A percentile compares a stretch with the other conserved stretches of the same genome.
phyloP scores from a whole-genome alignment of 768 basidiomycete species.

The Lanmaoa pseudosensibilis region DNA sequence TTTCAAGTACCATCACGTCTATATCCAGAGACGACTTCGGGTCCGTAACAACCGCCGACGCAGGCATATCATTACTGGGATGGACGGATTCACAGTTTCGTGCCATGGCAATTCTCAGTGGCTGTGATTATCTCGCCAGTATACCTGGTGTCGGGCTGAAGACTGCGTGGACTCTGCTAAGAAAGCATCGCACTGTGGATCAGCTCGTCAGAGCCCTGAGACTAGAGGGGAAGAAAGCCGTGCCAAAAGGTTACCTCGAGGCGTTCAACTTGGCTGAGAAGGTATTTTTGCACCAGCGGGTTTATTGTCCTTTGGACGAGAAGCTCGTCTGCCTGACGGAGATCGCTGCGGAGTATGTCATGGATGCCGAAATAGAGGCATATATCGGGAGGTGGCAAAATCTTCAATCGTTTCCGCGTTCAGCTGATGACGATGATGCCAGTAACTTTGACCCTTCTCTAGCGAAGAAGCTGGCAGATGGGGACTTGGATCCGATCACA shows the following conservation, averaged over 20 bases:
- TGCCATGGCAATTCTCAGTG: constrained; percentile 89
- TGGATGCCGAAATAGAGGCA: constrained; percentile 61
- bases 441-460: constrained; percentile 65
- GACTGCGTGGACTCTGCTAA: constrained; percentile 80
- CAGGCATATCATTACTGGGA: constrained; percentile 73
- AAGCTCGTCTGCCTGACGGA: constrained; percentile 71
- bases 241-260: constrained; percentile 75
- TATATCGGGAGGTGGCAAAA: constrained; percentile 64
- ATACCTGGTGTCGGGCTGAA: constrained; percentile 92
- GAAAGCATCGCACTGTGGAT: constrained; percentile 84
- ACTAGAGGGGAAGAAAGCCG: constrained; percentile 79
- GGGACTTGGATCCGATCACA: constrained; percentile 70
- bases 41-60: constrained; percentile 48
- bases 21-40: constrained; percentile 72
- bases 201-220: constrained; percentile 74
- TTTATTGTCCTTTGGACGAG: constrained; percentile 74
- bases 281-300: constrained; percentile 90
- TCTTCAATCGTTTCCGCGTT: background rate
- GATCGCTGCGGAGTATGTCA: constrained; percentile 48
- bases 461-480: constrained; percentile 66
- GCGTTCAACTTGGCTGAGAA: constrained; percentile 82
- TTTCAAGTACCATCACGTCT: constrained; percentile 59
- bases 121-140: constrained; percentile 90
- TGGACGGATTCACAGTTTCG: constrained; percentile 93
- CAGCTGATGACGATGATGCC: constrained; percentile 12